Evolutionary conservation across 306 rosid genomes (phyloP).

Genomic region (Biancaea sappan): DNA sequence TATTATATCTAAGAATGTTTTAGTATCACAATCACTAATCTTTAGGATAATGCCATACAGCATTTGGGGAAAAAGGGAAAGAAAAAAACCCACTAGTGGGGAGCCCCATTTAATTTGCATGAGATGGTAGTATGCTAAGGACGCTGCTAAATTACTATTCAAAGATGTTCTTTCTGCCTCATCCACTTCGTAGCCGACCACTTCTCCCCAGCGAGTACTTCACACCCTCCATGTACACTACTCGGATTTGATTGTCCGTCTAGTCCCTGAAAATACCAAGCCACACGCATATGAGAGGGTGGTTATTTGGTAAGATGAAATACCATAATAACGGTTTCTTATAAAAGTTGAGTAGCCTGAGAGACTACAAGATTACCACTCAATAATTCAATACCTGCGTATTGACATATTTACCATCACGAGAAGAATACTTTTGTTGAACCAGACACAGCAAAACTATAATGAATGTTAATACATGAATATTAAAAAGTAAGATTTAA

Average conservation of each 20-base stretch:
- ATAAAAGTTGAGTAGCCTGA: not conserved
- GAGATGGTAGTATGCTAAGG: no score
- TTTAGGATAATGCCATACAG: slow-evolving; percentile 2
- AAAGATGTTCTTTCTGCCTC: slow-evolving; percentile 43
- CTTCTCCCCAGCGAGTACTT: slow-evolving; percentile 53
- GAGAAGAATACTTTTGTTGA: not conserved
- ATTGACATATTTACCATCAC: slow-evolving; percentile 4
- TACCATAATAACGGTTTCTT: not conserved
- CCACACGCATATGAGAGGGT: not conserved
- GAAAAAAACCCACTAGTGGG: slow-evolving; percentile 5
- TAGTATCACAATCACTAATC: not conserved
- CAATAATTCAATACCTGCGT: not conserved
- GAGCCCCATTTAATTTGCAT: not conserved
- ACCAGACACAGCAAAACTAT: not conserved
- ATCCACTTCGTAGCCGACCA: slow-evolving; percentile 65
- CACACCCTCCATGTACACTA: slow-evolving; percentile 61
- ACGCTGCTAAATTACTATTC: slow-evolving; percentile 10
- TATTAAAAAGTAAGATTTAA: no score
- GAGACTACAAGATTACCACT: slow-evolving; percentile 1
- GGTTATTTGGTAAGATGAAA: not conserved
- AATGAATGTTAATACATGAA: not conserved
- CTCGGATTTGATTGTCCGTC: slow-evolving; percentile 50
- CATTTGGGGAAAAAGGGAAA: not conserved
- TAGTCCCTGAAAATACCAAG: slow-evolving; percentile 48
- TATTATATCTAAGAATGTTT: not conserved